These are phyloP conservation scores for Abrus pulchellus DNA, from an alignment of 306 rosid species.

Conservation along the genomic window DNA sequence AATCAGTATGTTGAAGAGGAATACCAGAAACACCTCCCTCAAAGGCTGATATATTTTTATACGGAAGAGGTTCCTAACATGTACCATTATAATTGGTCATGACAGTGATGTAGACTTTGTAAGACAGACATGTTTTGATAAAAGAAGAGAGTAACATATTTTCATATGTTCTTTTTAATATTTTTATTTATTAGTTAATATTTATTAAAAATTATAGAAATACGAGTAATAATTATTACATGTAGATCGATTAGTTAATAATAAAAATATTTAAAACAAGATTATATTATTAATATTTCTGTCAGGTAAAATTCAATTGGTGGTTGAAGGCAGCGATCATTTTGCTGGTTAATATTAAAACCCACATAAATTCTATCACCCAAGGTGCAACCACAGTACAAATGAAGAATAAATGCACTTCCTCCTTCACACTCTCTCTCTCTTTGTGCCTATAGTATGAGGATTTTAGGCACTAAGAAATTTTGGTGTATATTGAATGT, in stretches of 20 bases:
- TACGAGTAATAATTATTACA: too few relatives aligned
- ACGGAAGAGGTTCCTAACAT: not conserved
- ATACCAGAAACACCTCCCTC: not conserved
- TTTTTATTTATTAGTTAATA: too few relatives aligned
- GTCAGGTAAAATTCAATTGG: not conserved
- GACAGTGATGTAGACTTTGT: not conserved
- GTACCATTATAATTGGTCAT: not conserved
- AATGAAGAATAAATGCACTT: not conserved
- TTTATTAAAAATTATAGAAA: too few relatives aligned
- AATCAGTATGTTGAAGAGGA: not conserved
- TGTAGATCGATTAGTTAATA: too few relatives aligned
- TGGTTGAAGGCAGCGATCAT: constrained; percentile 28
- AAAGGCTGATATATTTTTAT: not conserved
- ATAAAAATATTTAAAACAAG: too few relatives aligned
- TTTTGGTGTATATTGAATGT: not conserved
- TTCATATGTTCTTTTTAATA: too few relatives aligned
- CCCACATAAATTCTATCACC: constrained; percentile 30
- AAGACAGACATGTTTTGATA: not conserved
- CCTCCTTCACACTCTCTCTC: not conserved
- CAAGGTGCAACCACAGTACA: not conserved
- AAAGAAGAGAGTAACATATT: too few relatives aligned
- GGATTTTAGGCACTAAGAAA: not conserved
- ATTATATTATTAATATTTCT: too few relatives aligned
- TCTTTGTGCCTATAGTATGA: not conserved
- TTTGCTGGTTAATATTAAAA: not conserved